Evolutionary conservation across 306 rosid species (phyloP).

Genomic region (Vigna hirtella): DNA sequence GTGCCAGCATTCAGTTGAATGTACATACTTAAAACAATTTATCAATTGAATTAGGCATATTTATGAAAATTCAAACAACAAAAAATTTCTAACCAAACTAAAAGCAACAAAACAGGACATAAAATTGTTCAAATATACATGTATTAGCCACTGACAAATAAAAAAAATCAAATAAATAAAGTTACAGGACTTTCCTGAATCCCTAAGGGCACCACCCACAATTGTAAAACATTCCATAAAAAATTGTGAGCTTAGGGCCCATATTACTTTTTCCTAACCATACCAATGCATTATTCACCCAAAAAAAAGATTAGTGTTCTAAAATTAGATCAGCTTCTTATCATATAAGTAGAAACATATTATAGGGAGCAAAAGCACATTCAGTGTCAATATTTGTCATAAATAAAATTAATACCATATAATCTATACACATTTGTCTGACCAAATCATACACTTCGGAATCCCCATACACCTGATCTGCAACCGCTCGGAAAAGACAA

Average conservation of each 20-base stretch:
- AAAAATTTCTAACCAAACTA: background rate
- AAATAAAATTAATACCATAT: slow-evolving; percentile 63
- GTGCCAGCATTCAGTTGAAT: background rate
- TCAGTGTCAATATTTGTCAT: background rate
- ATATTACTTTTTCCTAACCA: too few species aligned
- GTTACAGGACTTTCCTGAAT: background rate
- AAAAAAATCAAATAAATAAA: background rate
- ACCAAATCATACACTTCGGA: slow-evolving; percentile 74
- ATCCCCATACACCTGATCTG: slow-evolving; percentile 98
- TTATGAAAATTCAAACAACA: slow-evolving; percentile 3
- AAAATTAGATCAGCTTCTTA: slow-evolving; percentile 8
- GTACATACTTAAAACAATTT: slow-evolving; percentile 24
- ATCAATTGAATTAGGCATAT: slow-evolving; percentile 14
- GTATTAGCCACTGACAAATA: background rate
- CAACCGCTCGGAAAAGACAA: slow-evolving; percentile 97
- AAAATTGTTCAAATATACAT: slow-evolving; percentile 4
- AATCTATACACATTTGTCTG: slow-evolving; percentile 92
- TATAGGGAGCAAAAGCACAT: slow-evolving; percentile 4
- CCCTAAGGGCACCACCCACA: too few species aligned
- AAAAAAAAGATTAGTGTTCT: too few species aligned
- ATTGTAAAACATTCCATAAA: too few species aligned
- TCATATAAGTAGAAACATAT: slow-evolving; percentile 10
- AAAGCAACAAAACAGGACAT: background rate
- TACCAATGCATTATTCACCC: too few species aligned
- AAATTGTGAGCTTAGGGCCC: too few species aligned